Percentiles rank a stretch among this genome's conserved stretches.
These are phyloP conservation scores for Kodamaea sagamina DNA, from an alignment of 805 yeast species.

Conservation along the genomic window DNA sequence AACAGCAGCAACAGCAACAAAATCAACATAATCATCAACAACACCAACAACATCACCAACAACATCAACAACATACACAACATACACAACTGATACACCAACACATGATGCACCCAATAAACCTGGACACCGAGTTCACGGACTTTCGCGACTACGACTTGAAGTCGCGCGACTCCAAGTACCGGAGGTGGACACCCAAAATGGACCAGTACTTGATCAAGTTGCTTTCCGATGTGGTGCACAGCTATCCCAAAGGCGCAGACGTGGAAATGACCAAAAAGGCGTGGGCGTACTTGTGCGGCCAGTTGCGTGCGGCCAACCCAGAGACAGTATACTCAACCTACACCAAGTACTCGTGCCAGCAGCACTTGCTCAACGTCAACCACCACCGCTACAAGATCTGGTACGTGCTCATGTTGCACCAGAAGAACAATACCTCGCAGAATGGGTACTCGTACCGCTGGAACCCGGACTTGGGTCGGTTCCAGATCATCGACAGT, in stretches of 20 bases:
- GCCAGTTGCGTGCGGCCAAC: conserved; percentile 37
- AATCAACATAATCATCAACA: conserved; percentile 17
- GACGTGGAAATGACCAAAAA: conserved; percentile 37
- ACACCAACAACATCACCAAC: conserved; percentile 19
- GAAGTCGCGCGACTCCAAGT: conserved; percentile 38
- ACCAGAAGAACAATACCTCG: conserved; percentile 24
- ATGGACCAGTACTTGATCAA: conserved; percentile 39
- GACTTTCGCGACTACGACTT: conserved; percentile 32
- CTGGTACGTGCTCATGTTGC: conserved; percentile 37
- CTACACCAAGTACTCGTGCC: conserved; percentile 41
- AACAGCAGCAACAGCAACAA: conserved; percentile 15
- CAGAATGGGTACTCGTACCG: conserved; percentile 30
- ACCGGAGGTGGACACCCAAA: conserved; percentile 39
- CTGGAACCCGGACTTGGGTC: conserved; percentile 39
- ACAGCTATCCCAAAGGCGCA: conserved; percentile 33
- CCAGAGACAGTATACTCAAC: conserved; percentile 44
- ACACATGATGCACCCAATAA: conserved; percentile 15
- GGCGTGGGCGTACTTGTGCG: conserved; percentile 40
- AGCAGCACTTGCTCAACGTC: conserved; percentile 39
- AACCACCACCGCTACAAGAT: conserved; percentile 38
- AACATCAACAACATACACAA: no score
- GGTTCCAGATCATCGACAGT: conserved; percentile 35
- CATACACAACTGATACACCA: no score
- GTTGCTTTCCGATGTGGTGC: conserved; percentile 38
- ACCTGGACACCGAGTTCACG: conserved; percentile 14